Base-by-base conservation (phyloP, 768 basidiomycete species). In the Boletus tylopilopsis region DNA sequence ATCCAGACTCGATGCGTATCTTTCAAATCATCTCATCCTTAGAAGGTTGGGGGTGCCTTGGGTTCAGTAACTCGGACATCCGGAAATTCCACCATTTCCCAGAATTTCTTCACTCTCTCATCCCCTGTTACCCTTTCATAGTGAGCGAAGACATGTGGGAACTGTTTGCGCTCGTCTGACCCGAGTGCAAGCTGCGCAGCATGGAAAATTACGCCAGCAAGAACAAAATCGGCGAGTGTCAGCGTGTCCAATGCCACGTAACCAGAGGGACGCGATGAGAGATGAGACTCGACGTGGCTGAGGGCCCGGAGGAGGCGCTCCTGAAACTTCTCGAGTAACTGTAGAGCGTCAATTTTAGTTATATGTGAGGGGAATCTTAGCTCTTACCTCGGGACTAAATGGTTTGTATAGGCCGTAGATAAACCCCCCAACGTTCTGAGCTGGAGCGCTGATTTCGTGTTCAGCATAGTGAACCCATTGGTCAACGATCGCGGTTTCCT, bases 141-240 rank as follows among this genome's bases (percentile, higher is more conserved):
- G 39, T 55, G 53, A 35, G 51, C 51, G 23, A 65, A 63, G 5
- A 58, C 6, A 19, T 49, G 46, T 0, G 53, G 50, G 36, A 53
- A 66, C 38, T 40, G 41, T 11, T 53, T 42, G 8, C 58, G 48
- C 12, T 61, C 49, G 10, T 45, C 42, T 16, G 50, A 36, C 24
- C 59, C 58, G 0, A 59, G 50, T 10, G 58, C 8, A 12, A 42
- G 15, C 2, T 13, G 16, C 13, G 47, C 36, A 5, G 53, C 50
- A 27, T 30, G 21, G 16, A 21, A 45, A 5, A 50, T 47, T 6
- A 41, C 30, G n/a, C 58, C 34, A 19, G 43, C 53, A 9, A 64
- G 13, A 23, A 63, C 19, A 22, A 64, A 42, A 23, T 63, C 61
- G 0, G 61, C 61, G 7, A 64, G 29, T 1, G 55, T 60, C 13